Evolutionary conservation across 2,329 filamentous ascomycete species (phyloP), one percentile per base, ranked within the genome.

Genomic region (Paracorniculantispora psalliotae): DNA sequence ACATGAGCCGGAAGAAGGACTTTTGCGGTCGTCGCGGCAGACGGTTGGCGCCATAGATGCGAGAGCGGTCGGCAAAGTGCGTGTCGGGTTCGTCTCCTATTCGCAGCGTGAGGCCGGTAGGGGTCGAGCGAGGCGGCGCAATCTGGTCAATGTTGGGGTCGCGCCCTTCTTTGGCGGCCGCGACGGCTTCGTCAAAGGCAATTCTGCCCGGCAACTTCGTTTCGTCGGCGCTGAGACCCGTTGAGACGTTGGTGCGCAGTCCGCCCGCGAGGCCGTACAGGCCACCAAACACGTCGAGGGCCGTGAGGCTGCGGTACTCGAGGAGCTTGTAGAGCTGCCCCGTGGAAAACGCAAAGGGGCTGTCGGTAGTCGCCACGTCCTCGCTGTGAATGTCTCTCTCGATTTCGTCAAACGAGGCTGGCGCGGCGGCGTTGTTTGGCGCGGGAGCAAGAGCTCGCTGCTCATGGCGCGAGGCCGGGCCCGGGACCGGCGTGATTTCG

Each of bases 31-130:
- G 83, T 63, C 84, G 84, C 0, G 68, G 73, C 1, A 69, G 67
- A 8, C 67, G 67, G 52, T 92, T 92, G 62, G 84, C 81, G 56
- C 83, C 85, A 68, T 84, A 92, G 8, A 92, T 77, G 37, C 87
- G 84, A 67, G 82, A 88, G 23, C 90, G 84, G 66, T 92, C 89
- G 21, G 68, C 61, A 44, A 69, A 73, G 15, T 39, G 46, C 13
- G 15, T 37, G 25, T 69, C 63, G 47, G 62, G 61, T 35, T 63
- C 64, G 30, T 71, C 69, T 46, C 70, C 64, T 13, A 68, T 57
- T 15, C 66, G 69, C 2, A 73, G 67, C 3, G 69, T 69, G 28
- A 70, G 67, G 23, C 64, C 61, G 0, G 64, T 59, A 19, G 66
- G 60, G 12, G 63, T 63, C 10, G 65, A 56, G 41, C 65, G 61